Evolutionary conservation across 768 basidiomycete genomes (phyloP), one percentile per base, ranked within the genome.

Genomic region (Tylopilus intermedius): DNA sequence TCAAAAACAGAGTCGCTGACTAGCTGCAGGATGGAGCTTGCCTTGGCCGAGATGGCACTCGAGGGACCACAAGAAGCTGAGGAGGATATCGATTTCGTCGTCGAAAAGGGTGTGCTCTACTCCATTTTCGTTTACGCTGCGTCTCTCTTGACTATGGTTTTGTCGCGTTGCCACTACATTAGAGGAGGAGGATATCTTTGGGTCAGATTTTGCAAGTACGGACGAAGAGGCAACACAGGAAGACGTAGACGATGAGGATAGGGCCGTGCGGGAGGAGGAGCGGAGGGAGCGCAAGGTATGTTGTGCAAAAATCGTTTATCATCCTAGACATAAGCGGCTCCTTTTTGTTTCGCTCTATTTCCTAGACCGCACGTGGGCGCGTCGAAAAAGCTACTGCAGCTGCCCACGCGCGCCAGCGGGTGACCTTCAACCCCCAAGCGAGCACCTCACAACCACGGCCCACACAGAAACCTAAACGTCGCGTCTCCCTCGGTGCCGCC

Each of bases 161-260:
- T 18, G 47, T 4, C 5, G 18, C 15, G 32, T 24, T 43, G 7
- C n/a, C 24, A 18, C 13, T 35, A 14, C 47, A 3, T 49, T 49
- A 90, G 90, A 88, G 47, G 90, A 94, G 65, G 83, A 88, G 58
- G 90, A 92, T 61, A 65, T 85, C 8, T 89, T 90, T 54, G 89
- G 79, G 58, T 88, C 86, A 9, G 90, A 93, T 66, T 93, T 94
- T 62, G 87, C 83, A 56, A 88, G 86, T 58, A 92, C 90, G 0
- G 90, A 92, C 53, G 89, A 89, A 41, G 80, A 78, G 51, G 72
- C 66, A 35, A 75, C 68, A 1, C 76, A 78, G n/a, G 77, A 78
- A 24, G 79, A 77, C 10, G 71, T 73, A 15, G 80, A 80, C 5
- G 75, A 71, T 5, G 84, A 73, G 0, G 89, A 91, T 60, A 76